phyloP scores from a whole-genome alignment of 2,329 filamentous ascomycete genomes.

The Diaporthe batatas region DNA sequence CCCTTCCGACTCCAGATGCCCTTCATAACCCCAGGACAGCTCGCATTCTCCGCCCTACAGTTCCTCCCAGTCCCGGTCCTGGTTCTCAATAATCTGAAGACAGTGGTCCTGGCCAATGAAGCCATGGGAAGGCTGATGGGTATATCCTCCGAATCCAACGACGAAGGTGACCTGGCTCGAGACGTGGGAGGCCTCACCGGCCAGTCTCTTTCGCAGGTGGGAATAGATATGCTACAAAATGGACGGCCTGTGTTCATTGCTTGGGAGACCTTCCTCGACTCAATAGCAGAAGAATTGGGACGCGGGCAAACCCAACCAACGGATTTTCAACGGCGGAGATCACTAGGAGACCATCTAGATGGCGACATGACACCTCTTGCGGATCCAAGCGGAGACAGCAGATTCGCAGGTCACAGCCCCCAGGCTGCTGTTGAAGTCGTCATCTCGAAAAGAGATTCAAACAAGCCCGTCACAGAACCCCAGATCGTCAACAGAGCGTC shows the following conservation, averaged over 20 bases:
- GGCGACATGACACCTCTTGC: conserved; percentile 31
- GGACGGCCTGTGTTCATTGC: conserved; percentile 71
- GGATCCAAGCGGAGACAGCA: conserved; percentile 33
- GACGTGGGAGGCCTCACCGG: conserved; percentile 73
- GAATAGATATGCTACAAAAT: conserved; percentile 80
- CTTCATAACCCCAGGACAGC: conserved; percentile 62
- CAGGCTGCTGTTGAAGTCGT: conserved; percentile 77
- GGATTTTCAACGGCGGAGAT: conserved; percentile 40
- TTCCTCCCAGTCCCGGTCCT: conserved; percentile 80
- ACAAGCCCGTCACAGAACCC: conserved; percentile 55
- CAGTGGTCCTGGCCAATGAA: conserved; percentile 80
- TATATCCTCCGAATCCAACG: conserved; percentile 60
- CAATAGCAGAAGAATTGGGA: conserved; percentile 60
- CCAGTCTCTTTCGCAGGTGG: conserved; percentile 76
- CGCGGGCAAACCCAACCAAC: conserved; percentile 8
- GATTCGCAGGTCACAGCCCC: conserved; percentile 39
- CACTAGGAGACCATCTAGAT: not conserved
- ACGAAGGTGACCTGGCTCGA: conserved; percentile 55
- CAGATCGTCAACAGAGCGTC: conserved; percentile 53
- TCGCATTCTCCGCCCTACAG: conserved; percentile 77
- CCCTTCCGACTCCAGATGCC: conserved; percentile 59
- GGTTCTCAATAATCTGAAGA: conserved; percentile 77
- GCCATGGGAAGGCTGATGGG: conserved; percentile 79
- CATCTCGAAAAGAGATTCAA: conserved; percentile 65
- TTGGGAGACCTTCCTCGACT: conserved; percentile 71